Base-by-base conservation (phyloP, 106 monocot genomes). In the Dendrobium chrysotoxum region DNA sequence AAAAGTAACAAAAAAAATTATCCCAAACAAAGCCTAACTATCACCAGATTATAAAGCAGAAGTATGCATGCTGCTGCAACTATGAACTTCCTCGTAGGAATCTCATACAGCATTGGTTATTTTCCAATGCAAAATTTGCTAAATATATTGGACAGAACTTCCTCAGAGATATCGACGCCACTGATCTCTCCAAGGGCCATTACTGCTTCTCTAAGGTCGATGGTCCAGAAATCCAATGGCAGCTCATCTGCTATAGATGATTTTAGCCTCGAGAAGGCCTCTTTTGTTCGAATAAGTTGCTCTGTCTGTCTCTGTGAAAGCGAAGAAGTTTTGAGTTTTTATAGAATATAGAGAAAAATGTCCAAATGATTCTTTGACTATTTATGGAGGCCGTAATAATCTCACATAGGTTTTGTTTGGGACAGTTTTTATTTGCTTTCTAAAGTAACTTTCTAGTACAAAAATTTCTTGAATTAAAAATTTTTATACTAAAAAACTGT, bases 81-180 rank as follows among this genome's bases (percentile, higher is more conserved):
- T n/a, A n/a, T n/a, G n/a, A n/a, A n/a, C n/a, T n/a, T n/a, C n/a
- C n/a, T n/a, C 2, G 7, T n/a, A 41, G 28, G n/a, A 45, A 53
- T 42, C 91, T 11, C 35, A 8, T 35, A 35, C 13, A 70, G 35
- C 2, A 3, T 3, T 0, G 28, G 4, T 35, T 86, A 98, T 86
- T 98, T 98, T n/a, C 98, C 95, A 79, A 98, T 98, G 80, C 98
- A 95, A 84, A 98, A 98, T 75, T 90, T 95, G 84, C 88, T 84
- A 81, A 98, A 98, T 75, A 98, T 93, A 79, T 81, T 98, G 0
- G 92, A 93, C 58, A 95, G 82, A 16, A 95, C 87, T 86, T 99
- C 98, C 83, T 95, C 92, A 47, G 89, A 93, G 35, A 99, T 88
- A 76, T 93, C 95, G 17, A 81, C 61, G 16, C 98, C 95, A 53